Conservation (phyloP, 345 rosid genomes). For the Salix viminalis region DNA sequence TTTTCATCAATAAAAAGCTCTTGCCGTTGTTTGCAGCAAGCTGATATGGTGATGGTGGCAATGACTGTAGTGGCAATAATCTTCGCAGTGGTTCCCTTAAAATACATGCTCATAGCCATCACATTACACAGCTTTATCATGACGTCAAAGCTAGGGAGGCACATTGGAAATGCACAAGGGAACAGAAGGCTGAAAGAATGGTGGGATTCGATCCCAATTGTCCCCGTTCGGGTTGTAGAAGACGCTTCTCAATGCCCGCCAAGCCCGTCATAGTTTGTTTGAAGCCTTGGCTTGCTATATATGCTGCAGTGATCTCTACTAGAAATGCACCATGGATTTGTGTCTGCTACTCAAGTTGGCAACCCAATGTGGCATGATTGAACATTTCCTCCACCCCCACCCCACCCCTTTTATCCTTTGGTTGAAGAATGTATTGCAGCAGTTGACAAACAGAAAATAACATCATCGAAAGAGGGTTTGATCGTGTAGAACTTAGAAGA, state of each 20-base stretch:
- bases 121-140: constrained; percentile 29
- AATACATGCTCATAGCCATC: constrained; percentile 42
- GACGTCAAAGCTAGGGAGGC: constrained; percentile 51
- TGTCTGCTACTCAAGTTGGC: background rate
- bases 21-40: constrained; percentile 49
- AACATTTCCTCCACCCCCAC: background rate
- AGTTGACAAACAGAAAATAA: no score
- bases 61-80: constrained; percentile 42
- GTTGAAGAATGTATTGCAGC: no score
- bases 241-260: background rate
- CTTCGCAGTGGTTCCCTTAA: constrained; percentile 55
- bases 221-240: constrained; percentile 49
- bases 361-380: background rate
- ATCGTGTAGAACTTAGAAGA: no score
- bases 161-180: constrained; percentile 41
- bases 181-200: constrained; percentile 69
- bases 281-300: no score
- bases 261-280: background rate
- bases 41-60: constrained; percentile 46
- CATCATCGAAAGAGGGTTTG: no score
- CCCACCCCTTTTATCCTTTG: no score
- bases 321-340: background rate
- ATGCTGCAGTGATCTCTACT: no score
- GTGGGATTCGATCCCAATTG: constrained; percentile 89
- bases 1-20: background rate